Evolutionary conservation across 148 eudicot genomes (phyloP).

Genomic region (Camellia lanceoleosa): DNA sequence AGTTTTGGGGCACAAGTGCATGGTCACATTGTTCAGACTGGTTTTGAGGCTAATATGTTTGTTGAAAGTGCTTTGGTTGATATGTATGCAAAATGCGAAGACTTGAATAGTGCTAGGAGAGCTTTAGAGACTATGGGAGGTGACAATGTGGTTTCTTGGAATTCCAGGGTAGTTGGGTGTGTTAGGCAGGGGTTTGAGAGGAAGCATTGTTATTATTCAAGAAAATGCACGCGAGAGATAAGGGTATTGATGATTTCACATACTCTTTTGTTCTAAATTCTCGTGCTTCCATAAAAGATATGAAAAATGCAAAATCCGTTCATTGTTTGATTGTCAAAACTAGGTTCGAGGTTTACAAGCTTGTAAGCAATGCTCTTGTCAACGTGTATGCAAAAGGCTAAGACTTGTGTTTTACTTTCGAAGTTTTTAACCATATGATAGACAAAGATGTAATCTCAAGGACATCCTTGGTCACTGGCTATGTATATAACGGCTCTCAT

Average conservation of each 20-base stretch:
- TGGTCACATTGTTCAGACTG: conserved; percentile 46
- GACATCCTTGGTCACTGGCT: conserved; percentile 69
- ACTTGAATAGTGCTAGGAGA: conserved; percentile 45
- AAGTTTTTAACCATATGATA: conserved; percentile 40
- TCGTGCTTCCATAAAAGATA: conserved; percentile 43
- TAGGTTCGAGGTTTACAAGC: conserved; percentile 50
- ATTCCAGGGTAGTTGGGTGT: conserved; percentile 68
- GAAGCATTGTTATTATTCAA: conserved; percentile 58
- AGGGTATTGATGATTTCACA: conserved; percentile 65
- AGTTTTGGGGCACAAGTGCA: conserved; percentile 64
- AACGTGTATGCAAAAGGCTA: conserved; percentile 72
- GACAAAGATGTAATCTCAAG: conserved; percentile 64
- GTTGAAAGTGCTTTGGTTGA: conserved; percentile 66
- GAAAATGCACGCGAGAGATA: conserved; percentile 48
- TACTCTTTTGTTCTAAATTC: conserved; percentile 64
- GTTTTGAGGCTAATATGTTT: conserved; percentile 52
- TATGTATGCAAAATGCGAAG: conserved; percentile 75
- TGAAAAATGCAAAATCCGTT: conserved; percentile 38
- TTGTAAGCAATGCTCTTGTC: conserved; percentile 73
- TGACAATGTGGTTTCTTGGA: conserved; percentile 63
- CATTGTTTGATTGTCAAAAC: conserved; percentile 65
- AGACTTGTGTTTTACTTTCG: conserved; percentile 37
- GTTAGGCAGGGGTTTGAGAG: conserved; percentile 52
- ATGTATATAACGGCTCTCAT: conserved; percentile 41
- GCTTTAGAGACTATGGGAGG: conserved; percentile 42